Conservation (phyloP, 2,329 filamentous ascomycete genomes). For the Colletotrichum musicola region DNA sequence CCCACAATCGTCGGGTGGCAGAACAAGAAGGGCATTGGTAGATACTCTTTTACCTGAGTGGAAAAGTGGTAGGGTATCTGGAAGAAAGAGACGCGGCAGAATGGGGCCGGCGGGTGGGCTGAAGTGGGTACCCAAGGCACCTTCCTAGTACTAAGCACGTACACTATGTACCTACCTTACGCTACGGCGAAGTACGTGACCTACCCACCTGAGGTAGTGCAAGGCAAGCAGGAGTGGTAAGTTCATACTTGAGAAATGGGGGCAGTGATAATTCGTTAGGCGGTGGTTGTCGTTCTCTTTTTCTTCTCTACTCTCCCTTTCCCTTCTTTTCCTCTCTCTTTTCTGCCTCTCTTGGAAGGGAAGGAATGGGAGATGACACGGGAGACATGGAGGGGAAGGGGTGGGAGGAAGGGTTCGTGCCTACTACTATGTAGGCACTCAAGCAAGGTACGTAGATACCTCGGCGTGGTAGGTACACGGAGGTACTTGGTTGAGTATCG, state of each 20-base stretch:
- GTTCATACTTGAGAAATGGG: too few species aligned
- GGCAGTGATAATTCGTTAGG: not conserved
- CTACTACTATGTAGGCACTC: too few species aligned
- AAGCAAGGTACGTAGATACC: too few species aligned
- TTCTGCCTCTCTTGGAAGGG: not conserved
- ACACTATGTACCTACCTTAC: too few species aligned
- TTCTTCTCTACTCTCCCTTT: not conserved
- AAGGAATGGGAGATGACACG: not conserved
- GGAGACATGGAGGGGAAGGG: constrained; percentile 13
- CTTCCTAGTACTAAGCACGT: constrained; percentile 5
- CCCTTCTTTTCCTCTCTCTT: not conserved
- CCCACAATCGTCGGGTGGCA: too few species aligned
- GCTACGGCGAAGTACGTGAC: too few species aligned
- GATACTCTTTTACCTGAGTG: too few species aligned
- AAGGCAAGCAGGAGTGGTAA: too few species aligned
- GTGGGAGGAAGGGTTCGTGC: not conserved
- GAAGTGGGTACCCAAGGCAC: constrained; percentile 26
- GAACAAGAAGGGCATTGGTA: too few species aligned
- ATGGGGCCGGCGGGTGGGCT: constrained; percentile 25
- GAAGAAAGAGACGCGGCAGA: constrained; percentile 3
- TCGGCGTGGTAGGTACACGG: too few species aligned
- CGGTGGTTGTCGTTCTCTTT: not conserved
- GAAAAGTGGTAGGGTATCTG: not conserved
- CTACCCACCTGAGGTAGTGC: too few species aligned
- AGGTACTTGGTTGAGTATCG: too few species aligned